phyloP scores from a whole-genome alignment of 768 basidiomycete genomes.

The Boletus rex-veris region DNA sequence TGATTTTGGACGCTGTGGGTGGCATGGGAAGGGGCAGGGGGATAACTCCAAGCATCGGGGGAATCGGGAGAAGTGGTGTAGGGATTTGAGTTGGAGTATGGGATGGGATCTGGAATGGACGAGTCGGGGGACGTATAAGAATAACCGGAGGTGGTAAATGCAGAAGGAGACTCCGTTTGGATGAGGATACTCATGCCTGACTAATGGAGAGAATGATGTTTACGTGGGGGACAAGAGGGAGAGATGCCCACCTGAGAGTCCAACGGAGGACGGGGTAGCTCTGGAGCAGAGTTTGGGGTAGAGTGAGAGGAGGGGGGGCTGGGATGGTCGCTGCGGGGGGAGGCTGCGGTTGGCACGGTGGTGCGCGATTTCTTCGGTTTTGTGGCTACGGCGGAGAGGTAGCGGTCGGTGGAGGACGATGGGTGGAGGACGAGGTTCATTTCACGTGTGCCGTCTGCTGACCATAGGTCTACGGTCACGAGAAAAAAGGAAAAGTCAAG shows the following conservation, averaged over 20 bases:
- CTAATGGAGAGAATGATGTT: conserved; percentile 11
- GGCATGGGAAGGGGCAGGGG: conserved; percentile 28
- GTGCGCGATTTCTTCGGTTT: conserved; percentile 36
- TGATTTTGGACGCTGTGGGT: conserved; percentile 45
- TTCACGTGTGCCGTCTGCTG: conserved; percentile 73
- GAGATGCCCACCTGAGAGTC: conserved; percentile 42
- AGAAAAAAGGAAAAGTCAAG: conserved; percentile 87
- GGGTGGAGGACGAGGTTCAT: conserved; percentile 90
- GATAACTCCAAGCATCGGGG: conserved; percentile 56
- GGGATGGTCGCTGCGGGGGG: conserved; percentile 35
- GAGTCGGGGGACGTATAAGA: conserved; percentile 42
- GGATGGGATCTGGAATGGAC: conserved; percentile 39
- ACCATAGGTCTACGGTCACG: conserved; percentile 92
- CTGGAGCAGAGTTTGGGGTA: conserved; percentile 47
- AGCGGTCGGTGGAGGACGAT: conserved; percentile 66
- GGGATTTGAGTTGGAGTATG: conserved; percentile 42
- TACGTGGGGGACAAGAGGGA: neutral
- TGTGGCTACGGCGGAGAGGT: conserved; percentile 43
- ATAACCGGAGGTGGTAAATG: conserved; percentile 42
- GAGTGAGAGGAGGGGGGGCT: conserved; percentile 47
- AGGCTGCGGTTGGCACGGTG: conserved; percentile 35
- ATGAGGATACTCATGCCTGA: conserved; percentile 38
- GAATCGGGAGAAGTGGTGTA: conserved; percentile 43
- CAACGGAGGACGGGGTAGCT: conserved; percentile 29
- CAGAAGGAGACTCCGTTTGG: conserved; percentile 33